These are phyloP conservation scores for Melampsora americana DNA, from an alignment of 1,284 basidiomycete genomes.

Conservation along the genomic window DNA sequence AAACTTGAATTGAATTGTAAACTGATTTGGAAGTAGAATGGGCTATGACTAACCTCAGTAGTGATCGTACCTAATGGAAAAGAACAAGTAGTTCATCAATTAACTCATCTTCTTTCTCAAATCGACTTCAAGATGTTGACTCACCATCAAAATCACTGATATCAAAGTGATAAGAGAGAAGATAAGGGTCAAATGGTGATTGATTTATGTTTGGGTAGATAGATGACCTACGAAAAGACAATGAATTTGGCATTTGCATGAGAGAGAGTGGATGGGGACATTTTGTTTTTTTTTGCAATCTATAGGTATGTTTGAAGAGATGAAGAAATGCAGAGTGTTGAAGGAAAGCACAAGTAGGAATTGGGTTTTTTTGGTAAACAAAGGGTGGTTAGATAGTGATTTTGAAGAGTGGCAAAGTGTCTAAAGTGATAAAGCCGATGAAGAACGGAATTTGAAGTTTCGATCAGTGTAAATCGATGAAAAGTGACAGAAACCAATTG, in stretches of 20 bases:
- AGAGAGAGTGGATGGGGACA: neutral
- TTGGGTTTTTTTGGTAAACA: no score
- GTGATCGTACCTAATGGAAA: slow-evolving; percentile 30
- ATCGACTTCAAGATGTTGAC: neutral
- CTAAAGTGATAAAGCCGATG: no score
- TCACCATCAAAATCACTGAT: slow-evolving; percentile 41
- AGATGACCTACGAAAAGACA: slow-evolving; percentile 29
- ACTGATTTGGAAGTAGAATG: neutral
- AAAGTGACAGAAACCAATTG: no score
- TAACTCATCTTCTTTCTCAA: neutral
- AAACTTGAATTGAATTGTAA: neutral
- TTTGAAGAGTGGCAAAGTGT: no score
- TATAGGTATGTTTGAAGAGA: no score
- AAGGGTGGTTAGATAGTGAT: no score
- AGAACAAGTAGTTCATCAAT: neutral
- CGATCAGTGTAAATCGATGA: no score
- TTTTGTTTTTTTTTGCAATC: neutral
- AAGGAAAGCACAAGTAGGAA: no score
- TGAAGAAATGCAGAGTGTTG: no score
- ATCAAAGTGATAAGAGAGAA: neutral
- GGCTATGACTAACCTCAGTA: slow-evolving; percentile 22
- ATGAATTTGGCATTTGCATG: slow-evolving; percentile 33
- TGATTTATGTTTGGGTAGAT: neutral
- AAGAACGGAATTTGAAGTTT: no score
- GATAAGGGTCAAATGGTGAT: neutral